phyloP scores from a whole-genome alignment of 257 asterid species.

The Haberlea rhodopensis region DNA sequence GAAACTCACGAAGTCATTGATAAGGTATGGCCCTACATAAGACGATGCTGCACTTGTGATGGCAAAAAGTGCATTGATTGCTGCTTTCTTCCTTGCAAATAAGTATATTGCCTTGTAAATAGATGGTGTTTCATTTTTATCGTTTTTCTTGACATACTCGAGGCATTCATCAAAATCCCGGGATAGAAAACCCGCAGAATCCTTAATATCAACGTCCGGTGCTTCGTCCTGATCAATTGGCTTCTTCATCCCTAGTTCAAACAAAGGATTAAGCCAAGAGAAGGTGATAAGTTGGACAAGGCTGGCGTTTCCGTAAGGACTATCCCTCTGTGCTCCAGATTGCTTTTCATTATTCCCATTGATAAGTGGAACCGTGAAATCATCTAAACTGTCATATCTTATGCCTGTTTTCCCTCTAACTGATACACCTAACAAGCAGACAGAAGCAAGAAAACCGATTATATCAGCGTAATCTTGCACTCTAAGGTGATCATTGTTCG shows the following conservation, averaged over 20 bases:
- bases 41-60: slow-evolving; percentile 73
- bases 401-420: slow-evolving; percentile 63
- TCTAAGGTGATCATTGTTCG: slow-evolving; percentile 30
- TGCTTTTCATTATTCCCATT: slow-evolving; percentile 45
- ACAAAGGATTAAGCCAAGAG: slow-evolving; percentile 89
- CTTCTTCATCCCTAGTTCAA: slow-evolving; percentile 66
- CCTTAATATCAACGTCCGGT: slow-evolving; percentile 69
- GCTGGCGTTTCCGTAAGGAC: slow-evolving; percentile 69
- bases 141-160: slow-evolving; percentile 45
- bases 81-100: slow-evolving; percentile 77
- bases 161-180: slow-evolving; percentile 61
- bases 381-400: slow-evolving; percentile 27
- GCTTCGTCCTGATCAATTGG: slow-evolving; percentile 86
- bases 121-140: slow-evolving; percentile 58
- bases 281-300: slow-evolving; percentile 74
- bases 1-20: slow-evolving; percentile 64
- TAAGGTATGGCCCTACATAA: slow-evolving; percentile 94
- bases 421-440: slow-evolving; percentile 46
- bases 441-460: slow-evolving; percentile 47
- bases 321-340: slow-evolving; percentile 41
- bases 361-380: slow-evolving; percentile 55
- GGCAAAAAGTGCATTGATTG: slow-evolving; percentile 79
- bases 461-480: slow-evolving; percentile 49
- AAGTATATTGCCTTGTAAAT: slow-evolving; percentile 69
- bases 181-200: slow-evolving; percentile 71